Conservation (phyloP, 1,284 basidiomycete genomes). For the Melampsora occidentalis region DNA sequence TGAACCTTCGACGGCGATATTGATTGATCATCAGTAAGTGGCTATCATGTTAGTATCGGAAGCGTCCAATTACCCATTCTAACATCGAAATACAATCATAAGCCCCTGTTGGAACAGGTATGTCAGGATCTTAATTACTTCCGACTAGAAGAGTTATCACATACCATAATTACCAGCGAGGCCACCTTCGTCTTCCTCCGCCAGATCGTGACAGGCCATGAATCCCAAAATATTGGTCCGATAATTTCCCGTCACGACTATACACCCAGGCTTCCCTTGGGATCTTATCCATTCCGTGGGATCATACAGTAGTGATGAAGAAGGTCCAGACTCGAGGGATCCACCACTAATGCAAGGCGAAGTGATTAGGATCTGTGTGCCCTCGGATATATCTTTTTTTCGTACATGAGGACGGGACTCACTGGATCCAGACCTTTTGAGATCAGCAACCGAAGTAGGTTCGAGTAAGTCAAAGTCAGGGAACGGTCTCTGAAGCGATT, state of each 20-base stretch:
- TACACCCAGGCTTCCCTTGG: conserved; percentile 14
- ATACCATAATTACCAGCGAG: conserved; percentile 40
- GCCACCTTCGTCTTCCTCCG: conserved; percentile 21
- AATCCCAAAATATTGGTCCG: conserved; percentile 29
- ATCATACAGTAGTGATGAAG: conserved; percentile 5
- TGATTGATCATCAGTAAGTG: neutral
- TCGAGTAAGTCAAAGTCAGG: neutral
- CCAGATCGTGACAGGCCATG: conserved; percentile 21
- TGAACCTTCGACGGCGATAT: conserved; percentile 21
- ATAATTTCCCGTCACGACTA: conserved; percentile 35
- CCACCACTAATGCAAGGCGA: neutral
- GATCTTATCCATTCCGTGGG: conserved; percentile 38
- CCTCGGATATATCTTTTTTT: no score
- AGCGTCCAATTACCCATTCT: conserved; percentile 17
- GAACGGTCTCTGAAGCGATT: neutral
- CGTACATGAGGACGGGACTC: neutral
- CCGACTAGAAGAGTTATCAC: neutral
- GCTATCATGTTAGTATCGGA: neutral
- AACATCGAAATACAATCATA: conserved; percentile 35
- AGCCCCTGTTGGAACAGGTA: conserved; percentile 3
- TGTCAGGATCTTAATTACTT: neutral
- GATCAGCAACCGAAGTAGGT: neutral
- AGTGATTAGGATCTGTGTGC: no score
- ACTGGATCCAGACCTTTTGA: neutral
- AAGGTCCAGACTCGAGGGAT: neutral